Percentiles rank a stretch among this genome's conserved stretches.
Evolutionary conservation across 768 basidiomycete species (phyloP).

Genomic region (Tephrocybe sp.): DNA sequence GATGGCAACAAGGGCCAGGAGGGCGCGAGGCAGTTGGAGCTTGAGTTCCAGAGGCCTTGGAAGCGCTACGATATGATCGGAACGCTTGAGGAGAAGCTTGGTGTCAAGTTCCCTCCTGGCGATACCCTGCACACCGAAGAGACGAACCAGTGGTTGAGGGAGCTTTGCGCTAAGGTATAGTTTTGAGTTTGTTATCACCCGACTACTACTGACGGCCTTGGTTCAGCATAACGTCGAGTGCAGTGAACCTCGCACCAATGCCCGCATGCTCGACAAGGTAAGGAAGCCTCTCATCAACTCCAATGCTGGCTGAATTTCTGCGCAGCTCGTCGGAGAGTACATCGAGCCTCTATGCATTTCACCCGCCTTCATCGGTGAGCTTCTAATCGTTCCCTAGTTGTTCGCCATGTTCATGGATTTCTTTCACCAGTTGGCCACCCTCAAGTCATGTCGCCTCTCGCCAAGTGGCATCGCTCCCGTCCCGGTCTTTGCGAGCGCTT

Average conservation of each 20-base stretch:
- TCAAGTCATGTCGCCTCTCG: conserved; percentile 99
- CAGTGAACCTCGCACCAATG: conserved; percentile 92
- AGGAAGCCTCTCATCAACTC: conserved; percentile 2
- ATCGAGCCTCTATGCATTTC: conserved; percentile 97
- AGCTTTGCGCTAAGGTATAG: conserved; percentile 80
- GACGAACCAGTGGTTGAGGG: conserved; percentile 86
- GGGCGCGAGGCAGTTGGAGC: conserved; percentile 58
- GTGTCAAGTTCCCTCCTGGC: conserved; percentile 90
- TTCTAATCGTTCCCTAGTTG: neutral
- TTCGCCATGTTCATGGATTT: conserved; percentile 4
- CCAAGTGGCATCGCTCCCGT: conserved; percentile 97
- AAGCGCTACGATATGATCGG: conserved; percentile 98
- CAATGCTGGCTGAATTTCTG: conserved; percentile 1
- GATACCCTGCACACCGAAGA: conserved; percentile 86
- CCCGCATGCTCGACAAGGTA: conserved; percentile 93
- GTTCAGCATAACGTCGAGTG: conserved; percentile 92
- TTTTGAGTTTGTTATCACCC: conserved; percentile 8
- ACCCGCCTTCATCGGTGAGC: conserved; percentile 88
- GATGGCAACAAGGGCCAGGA: conserved; percentile 86
- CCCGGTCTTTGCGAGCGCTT: conserved; percentile 98
- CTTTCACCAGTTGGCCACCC: conserved; percentile 86
- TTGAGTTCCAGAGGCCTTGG: conserved; percentile 95
- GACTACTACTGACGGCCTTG: neutral
- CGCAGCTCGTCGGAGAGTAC: conserved; percentile 92
- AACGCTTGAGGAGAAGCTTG: conserved; percentile 92